Percentiles rank a stretch among this genome's conserved stretches.
These are phyloP conservation scores for Mycena indigotica DNA, from an alignment of 768 basidiomycete species.

Conservation along the genomic window DNA sequence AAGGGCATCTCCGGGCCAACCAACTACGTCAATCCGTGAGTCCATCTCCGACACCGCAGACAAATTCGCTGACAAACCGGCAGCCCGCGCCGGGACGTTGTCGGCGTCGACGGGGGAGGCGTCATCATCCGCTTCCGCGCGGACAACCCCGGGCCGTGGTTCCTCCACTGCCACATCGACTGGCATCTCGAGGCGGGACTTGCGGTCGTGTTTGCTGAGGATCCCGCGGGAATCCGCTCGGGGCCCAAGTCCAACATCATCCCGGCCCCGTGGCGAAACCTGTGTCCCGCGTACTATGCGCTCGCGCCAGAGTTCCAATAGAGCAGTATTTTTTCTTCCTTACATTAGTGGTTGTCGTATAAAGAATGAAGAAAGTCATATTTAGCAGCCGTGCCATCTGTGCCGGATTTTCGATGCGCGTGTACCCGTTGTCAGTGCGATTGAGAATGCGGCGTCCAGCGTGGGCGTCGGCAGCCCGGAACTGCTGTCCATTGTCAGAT, in stretches of 20 bases:
- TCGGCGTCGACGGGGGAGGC: conserved; percentile 35
- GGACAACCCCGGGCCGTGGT: conserved; percentile 66
- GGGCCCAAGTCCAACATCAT: conserved; percentile 34
- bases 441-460: too few relatives aligned
- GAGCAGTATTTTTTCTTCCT: too few relatives aligned
- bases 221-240: conserved; percentile 28
- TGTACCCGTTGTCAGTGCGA: too few relatives aligned
- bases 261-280: conserved; percentile 30
- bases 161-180: conserved; percentile 46
- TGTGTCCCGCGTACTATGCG: conserved; percentile 32
- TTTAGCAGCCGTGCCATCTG: too few relatives aligned
- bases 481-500: too few relatives aligned
- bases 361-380: too few relatives aligned
- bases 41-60: too few relatives aligned
- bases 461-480: too few relatives aligned
- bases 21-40: conserved; percentile 21
- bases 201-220: conserved; percentile 37
- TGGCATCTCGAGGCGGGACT: conserved; percentile 42
- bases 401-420: too few relatives aligned
- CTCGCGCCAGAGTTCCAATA: conserved; percentile 32
- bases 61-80: too few relatives aligned
- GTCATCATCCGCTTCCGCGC: conserved; percentile 40
- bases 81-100: conserved; percentile 17
- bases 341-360: too few relatives aligned
- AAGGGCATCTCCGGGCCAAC: not conserved